These are phyloP conservation scores for Eucalyptus viminalis DNA, from an alignment of 345 rosid species.

Conservation along the genomic window DNA sequence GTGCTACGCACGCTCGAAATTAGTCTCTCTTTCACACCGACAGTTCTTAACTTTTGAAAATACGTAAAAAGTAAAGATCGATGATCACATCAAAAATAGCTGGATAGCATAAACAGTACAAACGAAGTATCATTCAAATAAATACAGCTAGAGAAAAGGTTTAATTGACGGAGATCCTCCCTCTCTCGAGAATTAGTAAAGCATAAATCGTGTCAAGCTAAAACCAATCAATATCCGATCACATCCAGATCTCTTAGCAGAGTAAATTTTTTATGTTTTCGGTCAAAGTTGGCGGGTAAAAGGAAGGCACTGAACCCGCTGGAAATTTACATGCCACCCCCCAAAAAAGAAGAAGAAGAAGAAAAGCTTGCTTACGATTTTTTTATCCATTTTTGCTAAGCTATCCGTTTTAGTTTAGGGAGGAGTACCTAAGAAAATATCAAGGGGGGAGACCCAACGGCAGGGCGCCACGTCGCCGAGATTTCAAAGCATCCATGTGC, in stretches of 20 bases:
- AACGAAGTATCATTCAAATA: too few relatives aligned
- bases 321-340: not conserved
- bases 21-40: not conserved
- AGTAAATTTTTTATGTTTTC: too few relatives aligned
- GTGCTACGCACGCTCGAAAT: not conserved
- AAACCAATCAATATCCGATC: not conserved
- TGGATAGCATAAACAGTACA: rapidly evolving
- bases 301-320: not conserved
- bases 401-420: not conserved
- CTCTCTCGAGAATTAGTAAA: not conserved
- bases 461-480: not conserved
- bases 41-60: not conserved
- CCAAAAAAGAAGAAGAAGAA: too few relatives aligned
- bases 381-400: not conserved
- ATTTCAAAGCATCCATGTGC: not conserved
- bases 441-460: not conserved
- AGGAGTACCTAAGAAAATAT: not conserved
- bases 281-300: not conserved
- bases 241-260: not conserved
- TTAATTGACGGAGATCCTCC: not conserved
- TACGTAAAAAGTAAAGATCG: too few relatives aligned
- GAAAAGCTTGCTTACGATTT: not conserved
- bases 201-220: not conserved
- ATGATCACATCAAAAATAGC: not conserved
- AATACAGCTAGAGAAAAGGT: not conserved